Base-by-base conservation (phyloP, 106 monocot species). In the Phalaenopsis aphrodite region DNA sequence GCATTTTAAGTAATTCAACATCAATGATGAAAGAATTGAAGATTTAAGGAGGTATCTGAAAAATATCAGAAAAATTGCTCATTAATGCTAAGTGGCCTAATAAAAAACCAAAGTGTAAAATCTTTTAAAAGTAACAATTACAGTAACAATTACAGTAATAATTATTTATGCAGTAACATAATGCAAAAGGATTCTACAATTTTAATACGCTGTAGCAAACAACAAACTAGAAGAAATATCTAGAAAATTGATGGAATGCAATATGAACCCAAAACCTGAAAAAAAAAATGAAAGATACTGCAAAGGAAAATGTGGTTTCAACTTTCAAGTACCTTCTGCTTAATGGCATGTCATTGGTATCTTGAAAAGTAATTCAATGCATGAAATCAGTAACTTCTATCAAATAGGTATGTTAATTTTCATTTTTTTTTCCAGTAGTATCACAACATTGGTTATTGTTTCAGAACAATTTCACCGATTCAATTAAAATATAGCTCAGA, bases 21-120 rank as follows among this genome's bases (percentile, higher is more conserved):
- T 61, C 61, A 61, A 21, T n/a, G 61, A n/a, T 4, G 61, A 61
- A 61, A 61, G 21, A 61, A 61, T 61, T 23, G 61, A 61, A n/a
- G 61, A 61, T 61, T 61, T 61, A 61, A 61, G 61, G n/a, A 61
- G 61, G 21, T 21, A 61, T 61, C 61, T 61, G 61, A 61, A n/a
- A 52, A 61, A 58, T 58, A 58, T 58, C 19, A 21, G 19, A 61
- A 21, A 61, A 61, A 61, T n/a, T 61, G 61, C 5, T 61, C 21
- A 61, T 61, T 61, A 61, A 21, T 61, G 61, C 61, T 57, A 48
- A 48, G 11, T 57, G 4, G 57, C 57, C 18, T 18, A 19, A 17
- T 57, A 57, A 57, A 57, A 19, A 48, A 48, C 48, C 4, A n/a
- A 21, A 21, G 61, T n/a, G 21, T 8, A n/a, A 61, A 61, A 61